Conservation (phyloP, 2,329 filamentous ascomycete species). For the Colletotrichum liriopes region DNA sequence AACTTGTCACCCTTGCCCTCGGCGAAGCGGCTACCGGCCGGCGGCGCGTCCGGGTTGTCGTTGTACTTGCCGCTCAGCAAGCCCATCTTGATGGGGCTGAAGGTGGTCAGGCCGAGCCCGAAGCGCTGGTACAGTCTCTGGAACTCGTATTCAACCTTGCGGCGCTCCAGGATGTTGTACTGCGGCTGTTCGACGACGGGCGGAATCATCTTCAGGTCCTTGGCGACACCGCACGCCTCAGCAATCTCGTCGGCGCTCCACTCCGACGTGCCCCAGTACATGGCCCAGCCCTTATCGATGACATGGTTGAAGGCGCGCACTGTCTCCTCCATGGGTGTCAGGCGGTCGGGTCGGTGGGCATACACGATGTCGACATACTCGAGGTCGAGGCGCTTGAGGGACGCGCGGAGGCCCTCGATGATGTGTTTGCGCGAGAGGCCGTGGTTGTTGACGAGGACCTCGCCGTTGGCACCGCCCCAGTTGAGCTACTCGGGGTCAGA, state of each 20-base stretch:
- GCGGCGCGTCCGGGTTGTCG: slow-evolving; percentile 65
- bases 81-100: slow-evolving; percentile 71
- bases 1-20: slow-evolving; percentile 70
- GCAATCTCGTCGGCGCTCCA: slow-evolving; percentile 80
- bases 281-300: slow-evolving; percentile 77
- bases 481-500: slow-evolving; percentile 62
- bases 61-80: slow-evolving; percentile 79
- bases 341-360: slow-evolving; percentile 77
- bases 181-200: slow-evolving; percentile 78
- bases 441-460: slow-evolving; percentile 73
- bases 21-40: slow-evolving; percentile 71
- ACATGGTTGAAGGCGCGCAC: slow-evolving; percentile 81
- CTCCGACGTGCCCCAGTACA: slow-evolving; percentile 82
- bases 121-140: slow-evolving; percentile 72
- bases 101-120: slow-evolving; percentile 74
- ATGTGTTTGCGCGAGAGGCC: slow-evolving; percentile 74
- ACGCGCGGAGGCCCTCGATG: slow-evolving; percentile 71
- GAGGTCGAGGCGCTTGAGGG: slow-evolving; percentile 70
- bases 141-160: slow-evolving; percentile 76
- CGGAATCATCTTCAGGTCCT: slow-evolving; percentile 72
- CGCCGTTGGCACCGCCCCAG: slow-evolving; percentile 74
- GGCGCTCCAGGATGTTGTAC: slow-evolving; percentile 76
- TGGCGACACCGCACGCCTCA: slow-evolving; percentile 73
- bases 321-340: slow-evolving; percentile 80
- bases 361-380: slow-evolving; percentile 79